Evolutionary conservation across 2,329 filamentous ascomycete genomes (phyloP), one percentile per base, ranked within the genome.

Genomic region (Ophiostoma sp.): DNA sequence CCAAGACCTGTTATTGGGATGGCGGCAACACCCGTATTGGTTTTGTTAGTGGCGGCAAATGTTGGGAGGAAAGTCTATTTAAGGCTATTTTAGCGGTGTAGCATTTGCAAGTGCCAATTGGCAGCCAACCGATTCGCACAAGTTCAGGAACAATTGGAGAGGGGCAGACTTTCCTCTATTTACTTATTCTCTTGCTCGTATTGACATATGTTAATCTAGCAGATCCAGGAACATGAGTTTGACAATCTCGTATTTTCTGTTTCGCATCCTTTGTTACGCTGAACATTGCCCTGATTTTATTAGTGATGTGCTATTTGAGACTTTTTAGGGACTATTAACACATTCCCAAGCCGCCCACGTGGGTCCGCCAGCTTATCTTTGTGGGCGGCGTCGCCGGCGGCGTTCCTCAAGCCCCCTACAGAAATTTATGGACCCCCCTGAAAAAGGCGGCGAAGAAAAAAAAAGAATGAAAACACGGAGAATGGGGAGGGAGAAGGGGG

Each of bases 301-400:
- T 66, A 19, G 36, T 45, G 61, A 45, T 33, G 33, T 45, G 22
- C 12, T 66, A 45, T 63, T 39, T 12, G 22, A 1, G 28, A 36
- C 42, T 17, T 48, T 17, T 3, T 48, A 15, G 42, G 42, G 19
- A 36, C 28, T 28, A 9, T 31, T 25, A 11, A 15, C 25, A 36
- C n/a, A 22, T 31, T 69, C 12, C 48, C 17, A 69, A 31, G 36
- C 33, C 25, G 55, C 69, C 69, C 55, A 71, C 69, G 69, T 71
- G 69, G 69, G 69, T 25, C 36, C 55, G 19, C 17, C 55, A 63
- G 69, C 55, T 71, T 71, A 71, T 70, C 52, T 48, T 50, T 52
- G 64, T 52, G 17, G 61, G 17, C 7, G 61, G 55, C 55, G 55
- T 59, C 55, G 15, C 28, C 28, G 55, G 55, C 28, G 5, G 28